Base-by-base conservation (phyloP, 2,329 filamentous ascomycete genomes). In the Aspergillus sp. region DNA sequence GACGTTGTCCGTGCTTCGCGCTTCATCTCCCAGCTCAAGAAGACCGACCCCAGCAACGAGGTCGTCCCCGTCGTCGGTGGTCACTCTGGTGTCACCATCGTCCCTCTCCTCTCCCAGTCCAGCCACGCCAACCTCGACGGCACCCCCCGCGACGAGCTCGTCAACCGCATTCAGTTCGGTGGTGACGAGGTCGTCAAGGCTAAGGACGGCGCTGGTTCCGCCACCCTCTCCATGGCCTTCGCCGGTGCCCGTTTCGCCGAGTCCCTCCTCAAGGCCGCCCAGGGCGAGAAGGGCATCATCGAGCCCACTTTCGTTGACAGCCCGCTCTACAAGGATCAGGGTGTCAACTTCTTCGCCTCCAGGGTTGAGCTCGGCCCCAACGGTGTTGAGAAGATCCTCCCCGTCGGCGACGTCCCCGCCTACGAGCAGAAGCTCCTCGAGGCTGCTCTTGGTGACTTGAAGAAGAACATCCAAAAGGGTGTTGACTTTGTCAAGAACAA, bases 171-270 rank as follows among this genome's bases (percentile, higher is more conserved):
- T 66, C 91, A 97, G 78, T 97, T 97, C 71, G 91, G 93, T 73
- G 91, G 91, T 79, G 91, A 97, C 71, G 91, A 97, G 83, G 91
- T 97, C 60, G 91, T 97, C 76, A 82, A 96, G 83, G 93, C 91
- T 74, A 97, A 97, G 86, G 90, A 91, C 69, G 93, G 91, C 73
- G 89, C 90, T 65, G 91, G 91, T 63, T 96, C 89, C 60, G 91
- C 91, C 69, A 97, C 91, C 55, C 86, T 97, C 62, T 96, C 89
- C 77, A 98, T 98, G 91, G 91, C 91, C 66, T 91, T 95, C 82
- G 91, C 91, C 58, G 91, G 91, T 75, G 81, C 80, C 55, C 79
- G 81, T 59, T 84, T 85, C 72, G 88, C 93, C 61, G 90, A 97
- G 78, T 88, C 86, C 60, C 77, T 98, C 63, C 86, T 98, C 74